phyloP scores from a whole-genome alignment of 106 monocot species.

The Amphibolis antarctica region DNA sequence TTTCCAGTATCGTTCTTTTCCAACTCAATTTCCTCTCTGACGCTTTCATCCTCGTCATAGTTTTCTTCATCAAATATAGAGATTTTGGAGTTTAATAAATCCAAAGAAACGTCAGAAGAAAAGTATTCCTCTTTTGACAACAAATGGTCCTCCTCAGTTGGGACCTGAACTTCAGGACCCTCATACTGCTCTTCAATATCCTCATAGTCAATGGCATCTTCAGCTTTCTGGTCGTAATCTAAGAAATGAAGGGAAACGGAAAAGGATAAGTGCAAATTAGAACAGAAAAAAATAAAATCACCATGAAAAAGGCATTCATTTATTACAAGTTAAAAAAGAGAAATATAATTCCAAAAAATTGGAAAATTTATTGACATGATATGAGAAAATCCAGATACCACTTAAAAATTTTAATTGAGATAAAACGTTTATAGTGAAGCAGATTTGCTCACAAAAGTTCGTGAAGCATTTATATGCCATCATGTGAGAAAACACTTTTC shows the following conservation, averaged over 20 bases:
- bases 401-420: no score
- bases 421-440: no score
- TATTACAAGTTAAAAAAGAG: no score
- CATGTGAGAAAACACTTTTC: no score
- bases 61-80: slow-evolving; percentile 91
- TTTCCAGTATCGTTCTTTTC: slow-evolving; percentile 21
- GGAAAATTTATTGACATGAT: no score
- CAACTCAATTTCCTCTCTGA: slow-evolving; percentile 19
- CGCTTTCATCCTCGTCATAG: slow-evolving; percentile 92
- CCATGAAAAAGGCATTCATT: no score
- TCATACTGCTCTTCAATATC: slow-evolving; percentile 98
- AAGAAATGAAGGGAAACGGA: slow-evolving; percentile 6
- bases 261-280: background rate
- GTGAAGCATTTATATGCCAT: no score
- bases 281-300: no score
- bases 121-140: slow-evolving; percentile 59
- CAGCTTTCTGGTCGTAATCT: slow-evolving; percentile 97
- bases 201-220: slow-evolving; percentile 97
- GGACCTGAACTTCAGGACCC: slow-evolving; percentile 71
- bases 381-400: no score
- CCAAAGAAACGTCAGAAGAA: slow-evolving; percentile 34
- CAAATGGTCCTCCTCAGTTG: slow-evolving; percentile 62
- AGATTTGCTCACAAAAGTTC: no score
- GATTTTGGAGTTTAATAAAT: slow-evolving; percentile 38
- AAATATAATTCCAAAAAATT: no score